Evolutionary conservation across 2,329 filamentous ascomycete species (phyloP), one percentile per base, ranked within the genome.

Genomic region (Penicillium sp.): DNA sequence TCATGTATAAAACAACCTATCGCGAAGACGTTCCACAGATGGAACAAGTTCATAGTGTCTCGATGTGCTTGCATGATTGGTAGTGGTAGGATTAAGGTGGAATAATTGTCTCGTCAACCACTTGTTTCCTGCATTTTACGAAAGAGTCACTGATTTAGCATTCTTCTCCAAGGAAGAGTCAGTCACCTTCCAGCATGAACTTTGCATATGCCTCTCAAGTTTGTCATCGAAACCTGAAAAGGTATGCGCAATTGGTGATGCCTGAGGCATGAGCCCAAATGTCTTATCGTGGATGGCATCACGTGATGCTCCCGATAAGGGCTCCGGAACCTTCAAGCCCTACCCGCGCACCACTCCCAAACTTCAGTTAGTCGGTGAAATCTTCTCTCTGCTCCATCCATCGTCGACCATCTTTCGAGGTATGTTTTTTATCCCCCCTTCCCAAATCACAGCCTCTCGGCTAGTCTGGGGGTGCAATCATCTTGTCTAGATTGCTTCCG

Each of bases 401-500:
- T 62, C 61, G 55, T 42, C 50, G 60, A 59, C 63, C 64, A 66
- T 69, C 62, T 51, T 61, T 71, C 67, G 74, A 76, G 74, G 74
- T 76, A 76, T 74, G 74, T 75, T 65, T 60, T 48, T 54, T 56
- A 48, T 34, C 55, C 54, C 52, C 56, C 43, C 55, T 59, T 63
- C 18, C 8, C 21, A 55, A 63, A 65, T 55, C 60, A 57, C 66
- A 67, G 69, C 67, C 70, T 70, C 63, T 66, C 68, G 74, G 72
- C 73, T 75, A 76, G 73, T 73, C 74, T 72, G 73, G 68, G 72
- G 62, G 66, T 71, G 72, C 71, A 76, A 76, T 76, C 74, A 72
- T 69, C 54, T 34, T 66, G 58, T 51, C 53, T 55, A 50, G 51
- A 54, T 60, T 60, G 57, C 46, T 61, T 49, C 51, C 41, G 41